These are phyloP conservation scores for Dissophora ornata DNA, from an alignment of 192 early-diverging fungal species.

Conservation along the genomic window DNA sequence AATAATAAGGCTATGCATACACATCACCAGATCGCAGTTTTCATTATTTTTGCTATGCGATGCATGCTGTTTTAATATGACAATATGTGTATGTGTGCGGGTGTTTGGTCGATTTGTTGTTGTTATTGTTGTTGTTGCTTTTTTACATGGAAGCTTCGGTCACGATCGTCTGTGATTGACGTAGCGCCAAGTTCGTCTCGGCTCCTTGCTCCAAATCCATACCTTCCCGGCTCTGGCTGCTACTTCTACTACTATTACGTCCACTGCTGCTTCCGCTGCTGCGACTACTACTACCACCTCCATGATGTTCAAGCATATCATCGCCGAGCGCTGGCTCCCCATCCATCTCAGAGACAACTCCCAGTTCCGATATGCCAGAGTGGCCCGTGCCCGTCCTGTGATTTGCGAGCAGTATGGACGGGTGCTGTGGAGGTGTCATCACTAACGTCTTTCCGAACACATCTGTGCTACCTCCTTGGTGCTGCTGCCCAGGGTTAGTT, in stretches of 20 bases:
- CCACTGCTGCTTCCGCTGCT: neutral
- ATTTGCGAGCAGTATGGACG: conserved; percentile 3
- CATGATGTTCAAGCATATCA: too few relatives aligned
- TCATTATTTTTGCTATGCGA: neutral
- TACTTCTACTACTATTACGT: conserved; percentile 24
- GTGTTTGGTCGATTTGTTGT: neutral
- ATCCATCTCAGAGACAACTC: conserved; percentile 38
- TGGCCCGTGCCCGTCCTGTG: conserved; percentile 10
- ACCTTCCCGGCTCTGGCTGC: conserved; percentile 17
- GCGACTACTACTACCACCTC: conserved; percentile 5
- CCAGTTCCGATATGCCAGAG: conserved; percentile 29
- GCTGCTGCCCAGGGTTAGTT: neutral
- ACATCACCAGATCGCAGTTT: too few relatives aligned
- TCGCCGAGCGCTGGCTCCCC: conserved; percentile 1
- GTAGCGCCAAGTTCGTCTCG: conserved; percentile 1
- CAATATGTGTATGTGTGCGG: neutral
- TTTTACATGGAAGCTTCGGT: conserved; percentile 17
- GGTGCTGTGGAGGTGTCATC: conserved; percentile 16
- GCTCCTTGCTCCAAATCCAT: neutral
- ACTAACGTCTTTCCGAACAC: conserved; percentile 48
- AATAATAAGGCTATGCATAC: too few relatives aligned
- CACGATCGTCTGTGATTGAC: conserved; percentile 10
- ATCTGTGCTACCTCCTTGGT: conserved; percentile 6
- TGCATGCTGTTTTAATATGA: neutral
- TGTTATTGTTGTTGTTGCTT: neutral